Evolutionary conservation across 164 flowering plant genomes (phyloP).

Genomic region (Stephania yunnanensis): DNA sequence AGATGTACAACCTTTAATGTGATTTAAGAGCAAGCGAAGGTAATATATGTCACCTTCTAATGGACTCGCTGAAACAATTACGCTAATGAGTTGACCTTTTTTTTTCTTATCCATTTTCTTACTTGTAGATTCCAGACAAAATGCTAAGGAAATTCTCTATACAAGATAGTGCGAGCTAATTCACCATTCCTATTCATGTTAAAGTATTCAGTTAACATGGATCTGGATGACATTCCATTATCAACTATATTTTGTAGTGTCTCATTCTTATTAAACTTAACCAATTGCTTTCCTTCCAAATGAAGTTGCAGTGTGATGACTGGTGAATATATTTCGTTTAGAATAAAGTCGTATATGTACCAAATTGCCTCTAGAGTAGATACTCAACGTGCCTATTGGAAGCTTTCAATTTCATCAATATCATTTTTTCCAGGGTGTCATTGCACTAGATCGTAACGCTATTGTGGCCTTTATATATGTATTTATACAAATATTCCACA

Average conservation of each 20-base stretch:
- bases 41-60: too few species aligned
- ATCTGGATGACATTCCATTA: background rate
- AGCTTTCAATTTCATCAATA: background rate
- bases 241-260: too few species aligned
- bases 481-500: constrained; percentile 18
- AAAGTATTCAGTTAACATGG: constrained; percentile 3
- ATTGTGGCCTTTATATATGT: constrained; percentile 9
- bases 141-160: too few species aligned
- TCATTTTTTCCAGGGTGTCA: background rate
- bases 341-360: background rate
- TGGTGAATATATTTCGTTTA: background rate
- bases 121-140: too few species aligned
- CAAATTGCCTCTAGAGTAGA: constrained; percentile 2
- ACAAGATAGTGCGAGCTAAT: too few species aligned
- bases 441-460: background rate
- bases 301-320: background rate
- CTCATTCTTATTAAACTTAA: too few species aligned
- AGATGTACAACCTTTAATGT: too few species aligned
- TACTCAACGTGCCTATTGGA: background rate
- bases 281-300: too few species aligned
- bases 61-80: too few species aligned
- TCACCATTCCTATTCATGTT: background rate
- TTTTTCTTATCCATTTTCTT: too few species aligned
- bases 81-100: too few species aligned
- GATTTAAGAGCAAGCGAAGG: too few species aligned